Percentiles rank a stretch among this genome's conserved stretches.
Conservation (phyloP, 805 yeast genomes). For the Myxozyma geophila region DNA sequence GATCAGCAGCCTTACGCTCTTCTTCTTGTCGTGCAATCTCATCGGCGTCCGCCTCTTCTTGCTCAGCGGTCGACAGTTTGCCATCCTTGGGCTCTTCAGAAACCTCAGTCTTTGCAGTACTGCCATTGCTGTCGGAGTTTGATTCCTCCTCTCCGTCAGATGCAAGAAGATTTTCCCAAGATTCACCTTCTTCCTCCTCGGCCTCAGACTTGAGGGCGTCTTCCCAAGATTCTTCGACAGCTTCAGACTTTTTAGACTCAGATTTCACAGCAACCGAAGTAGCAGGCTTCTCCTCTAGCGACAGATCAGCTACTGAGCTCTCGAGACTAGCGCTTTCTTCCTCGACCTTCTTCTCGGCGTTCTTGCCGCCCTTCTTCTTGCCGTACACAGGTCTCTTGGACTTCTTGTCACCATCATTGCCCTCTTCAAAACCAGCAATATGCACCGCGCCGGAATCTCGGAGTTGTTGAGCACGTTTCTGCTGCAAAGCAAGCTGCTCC, state of each 20-base stretch:
- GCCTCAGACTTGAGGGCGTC: conserved; percentile 41
- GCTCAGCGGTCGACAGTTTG: conserved; percentile 39
- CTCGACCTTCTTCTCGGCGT: conserved; percentile 42
- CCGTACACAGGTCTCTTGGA: conserved; percentile 73
- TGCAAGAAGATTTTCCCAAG: conserved; percentile 38
- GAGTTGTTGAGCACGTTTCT: conserved; percentile 85
- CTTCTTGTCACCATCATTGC: conserved; percentile 46
- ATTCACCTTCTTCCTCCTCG: conserved; percentile 32
- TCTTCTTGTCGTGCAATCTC: conserved; percentile 44
- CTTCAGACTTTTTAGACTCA: conserved; percentile 45
- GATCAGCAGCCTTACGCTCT: conserved; percentile 19
- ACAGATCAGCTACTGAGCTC: conserved; percentile 41
- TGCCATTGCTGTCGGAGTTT: conserved; percentile 38
- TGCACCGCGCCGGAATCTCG: conserved; percentile 73
- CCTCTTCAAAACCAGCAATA: conserved; percentile 68
- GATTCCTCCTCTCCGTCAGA: conserved; percentile 41
- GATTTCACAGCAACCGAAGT: conserved; percentile 37
- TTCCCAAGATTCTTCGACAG: conserved; percentile 50
- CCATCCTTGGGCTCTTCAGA: conserved; percentile 45
- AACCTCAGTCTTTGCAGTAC: conserved; percentile 39
- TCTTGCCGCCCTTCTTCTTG: conserved; percentile 60
- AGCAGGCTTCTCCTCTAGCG: conserved; percentile 35
- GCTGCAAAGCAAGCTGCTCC: conserved; percentile 83
- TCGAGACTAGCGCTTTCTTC: conserved; percentile 41
- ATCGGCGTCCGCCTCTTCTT: conserved; percentile 44